A percentile compares a stretch with the other conserved stretches of the same genome.
Conservation (phyloP, 2,329 filamentous ascomycete genomes). For the Diplodia mutila region DNA sequence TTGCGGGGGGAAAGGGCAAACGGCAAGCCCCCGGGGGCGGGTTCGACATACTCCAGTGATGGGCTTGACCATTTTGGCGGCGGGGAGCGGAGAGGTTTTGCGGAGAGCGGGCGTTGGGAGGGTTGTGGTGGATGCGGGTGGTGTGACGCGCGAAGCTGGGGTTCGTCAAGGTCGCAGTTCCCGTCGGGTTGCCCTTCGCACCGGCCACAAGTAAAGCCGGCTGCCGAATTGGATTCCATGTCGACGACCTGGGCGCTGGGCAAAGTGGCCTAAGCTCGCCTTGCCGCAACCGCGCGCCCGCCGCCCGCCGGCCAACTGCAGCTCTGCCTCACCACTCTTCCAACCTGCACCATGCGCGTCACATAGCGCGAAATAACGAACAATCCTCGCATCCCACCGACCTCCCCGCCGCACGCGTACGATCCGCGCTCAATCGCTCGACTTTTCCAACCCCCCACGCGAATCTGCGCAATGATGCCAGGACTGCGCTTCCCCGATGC, state of each 20-base stretch:
- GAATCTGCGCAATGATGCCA: constrained; percentile 23
- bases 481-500: constrained; percentile 23
- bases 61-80: constrained; percentile 50
- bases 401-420: background rate
- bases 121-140: constrained; percentile 6
- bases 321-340: background rate
- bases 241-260: too few species aligned
- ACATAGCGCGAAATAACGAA: constrained; percentile 2
- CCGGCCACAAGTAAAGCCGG: constrained; percentile 3
- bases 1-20: background rate
- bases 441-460: background rate
- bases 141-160: constrained; percentile 16
- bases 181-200: background rate
- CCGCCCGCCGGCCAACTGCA: background rate
- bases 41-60: constrained; percentile 54
- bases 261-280: background rate
- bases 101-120: constrained; percentile 10
- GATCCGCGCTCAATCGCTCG: background rate
- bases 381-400: background rate
- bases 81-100: constrained; percentile 28
- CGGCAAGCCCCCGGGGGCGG: background rate
- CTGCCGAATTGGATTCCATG: background rate
- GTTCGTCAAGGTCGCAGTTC: constrained; percentile 10
- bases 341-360: constrained; percentile 2
- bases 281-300: background rate